Conservation (phyloP, 441 rosid genomes). For the Adansonia grandidieri region DNA sequence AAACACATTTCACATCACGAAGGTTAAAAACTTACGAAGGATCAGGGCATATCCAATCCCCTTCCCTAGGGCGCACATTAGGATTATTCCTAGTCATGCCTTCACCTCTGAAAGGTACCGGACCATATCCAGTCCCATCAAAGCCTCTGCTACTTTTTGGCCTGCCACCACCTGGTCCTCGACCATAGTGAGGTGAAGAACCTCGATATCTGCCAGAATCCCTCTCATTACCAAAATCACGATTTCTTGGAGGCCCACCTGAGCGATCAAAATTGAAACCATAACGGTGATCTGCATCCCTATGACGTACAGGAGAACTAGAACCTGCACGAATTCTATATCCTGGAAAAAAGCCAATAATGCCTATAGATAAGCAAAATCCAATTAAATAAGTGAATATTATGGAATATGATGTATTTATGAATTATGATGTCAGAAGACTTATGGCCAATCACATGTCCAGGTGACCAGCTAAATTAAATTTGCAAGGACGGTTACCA, state of each 20-base stretch:
- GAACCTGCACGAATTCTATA: constrained; percentile 76
- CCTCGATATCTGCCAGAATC: constrained; percentile 73
- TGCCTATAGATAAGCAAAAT: constrained; percentile 37
- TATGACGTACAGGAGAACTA: constrained; percentile 65
- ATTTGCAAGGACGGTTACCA: background rate
- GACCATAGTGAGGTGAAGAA: constrained; percentile 63
- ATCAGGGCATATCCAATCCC: constrained; percentile 73
- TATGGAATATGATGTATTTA: background rate
- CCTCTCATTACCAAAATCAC: constrained; percentile 57
- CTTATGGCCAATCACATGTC: background rate
- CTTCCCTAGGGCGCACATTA: constrained; percentile 43
- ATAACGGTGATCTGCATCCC: constrained; percentile 59
- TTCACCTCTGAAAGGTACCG: constrained; percentile 56
- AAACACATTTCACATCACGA: background rate
- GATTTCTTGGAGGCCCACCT: constrained; percentile 54
- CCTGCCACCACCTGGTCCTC: constrained; percentile 70
- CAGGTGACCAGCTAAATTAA: background rate
- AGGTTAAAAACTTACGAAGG: constrained; percentile 53
- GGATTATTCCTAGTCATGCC: constrained; percentile 59
- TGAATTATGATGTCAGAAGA: background rate
- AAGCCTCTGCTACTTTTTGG: constrained; percentile 57
- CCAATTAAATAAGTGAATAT: constrained; percentile 15
- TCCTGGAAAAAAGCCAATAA: constrained; percentile 56
- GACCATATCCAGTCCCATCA: constrained; percentile 66
- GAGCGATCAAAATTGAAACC: constrained; percentile 61